phyloP scores from a whole-genome alignment of 2,329 filamentous ascomycete species.

The Neofusicoccum kwambonambiense region DNA sequence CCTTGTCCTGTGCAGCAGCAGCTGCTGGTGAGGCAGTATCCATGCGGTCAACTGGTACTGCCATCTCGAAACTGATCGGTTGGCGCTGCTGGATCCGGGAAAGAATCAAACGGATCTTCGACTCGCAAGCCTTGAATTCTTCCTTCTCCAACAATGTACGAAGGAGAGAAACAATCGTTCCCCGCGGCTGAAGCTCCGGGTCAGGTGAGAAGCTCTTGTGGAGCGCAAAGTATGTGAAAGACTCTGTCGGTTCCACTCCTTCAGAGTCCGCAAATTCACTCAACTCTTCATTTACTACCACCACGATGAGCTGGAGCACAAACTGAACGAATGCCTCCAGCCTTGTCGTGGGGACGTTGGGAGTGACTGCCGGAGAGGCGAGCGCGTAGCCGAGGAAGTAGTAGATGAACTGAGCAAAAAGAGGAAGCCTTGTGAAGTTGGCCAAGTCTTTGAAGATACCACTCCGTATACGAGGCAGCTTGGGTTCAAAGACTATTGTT shows the following conservation, averaged over 20 bases:
- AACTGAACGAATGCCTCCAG: constrained; percentile 91
- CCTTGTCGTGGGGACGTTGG: constrained; percentile 74
- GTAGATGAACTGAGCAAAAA: constrained; percentile 89
- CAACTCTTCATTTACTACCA: constrained; percentile 82
- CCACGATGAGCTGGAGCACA: constrained; percentile 79
- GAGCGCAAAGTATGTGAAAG: constrained; percentile 72
- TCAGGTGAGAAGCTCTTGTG: constrained; percentile 56
- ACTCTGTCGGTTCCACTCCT: constrained; percentile 48
- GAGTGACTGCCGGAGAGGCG: constrained; percentile 65
- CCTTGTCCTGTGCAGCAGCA: constrained; percentile 62
- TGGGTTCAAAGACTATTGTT: constrained; percentile 90
- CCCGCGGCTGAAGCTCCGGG: constrained; percentile 24
- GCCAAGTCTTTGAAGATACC: constrained; percentile 76
- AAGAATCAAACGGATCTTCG: constrained; percentile 80
- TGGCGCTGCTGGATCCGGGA: constrained; percentile 82
- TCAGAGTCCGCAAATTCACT: constrained; percentile 51
- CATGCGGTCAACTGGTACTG: constrained; percentile 71
- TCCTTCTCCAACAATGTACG: constrained; percentile 61
- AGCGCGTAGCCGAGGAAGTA: constrained; percentile 82
- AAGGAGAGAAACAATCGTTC: constrained; percentile 54
- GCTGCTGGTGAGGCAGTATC: constrained; percentile 78
- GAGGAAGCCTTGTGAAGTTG: constrained; percentile 76
- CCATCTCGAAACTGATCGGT: constrained; percentile 68
- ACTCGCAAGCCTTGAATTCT: constrained; percentile 76
- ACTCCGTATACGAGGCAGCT: constrained; percentile 69